Evolutionary conservation across 805 yeast species (phyloP), one percentile per base, ranked within the genome.

Genomic region (Kluyveromyces starmeri): DNA sequence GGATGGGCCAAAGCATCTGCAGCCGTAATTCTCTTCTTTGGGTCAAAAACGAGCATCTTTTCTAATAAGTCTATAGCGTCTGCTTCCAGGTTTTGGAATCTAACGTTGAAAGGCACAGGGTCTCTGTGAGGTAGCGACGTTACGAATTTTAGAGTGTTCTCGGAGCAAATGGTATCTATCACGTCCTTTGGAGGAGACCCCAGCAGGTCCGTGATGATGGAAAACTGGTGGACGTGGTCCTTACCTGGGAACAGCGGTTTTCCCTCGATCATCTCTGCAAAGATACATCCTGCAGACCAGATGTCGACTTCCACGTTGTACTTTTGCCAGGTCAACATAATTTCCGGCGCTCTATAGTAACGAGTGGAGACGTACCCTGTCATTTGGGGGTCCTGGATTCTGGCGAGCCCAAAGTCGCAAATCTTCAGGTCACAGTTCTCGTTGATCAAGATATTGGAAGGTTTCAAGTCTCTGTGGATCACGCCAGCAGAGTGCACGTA

Each of bases 331-430:
- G 96, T 86, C 44, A 89, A 71, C 98, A 89, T 89, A 60, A 89
- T 89, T 58, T 89, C 98, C 2, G 98, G 98, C 0, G 97, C 98
- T 43, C 98, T 73, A 62, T 89, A 89, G 65, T 86, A 89, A 52
- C 98, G 64, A 4, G 98, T 89, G 4, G 94, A 81, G 12, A 89
- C 98, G 58, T 89, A 89, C 7, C 97, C 98, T 1, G 97, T 89
- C 98, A 89, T 89, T 59, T 89, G 97, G 10, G 96, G 96, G 62
- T 89, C 98, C 65, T 89, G 96, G 53, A 89, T 83, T 55, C 98
- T 73, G 21, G 97, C 97, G 41, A 89, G 68, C 15, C 98, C 98
- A 57, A 89, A 84, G 59, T 84, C 95, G 62, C 95, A 84, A 48
- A 84, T 84, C 59, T 84, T 84, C 55, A 84, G 68, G 61, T 84